Evolutionary conservation across 139 green algal species (phyloP).

Genomic region (Pseudopediastrum boryanum): DNA sequence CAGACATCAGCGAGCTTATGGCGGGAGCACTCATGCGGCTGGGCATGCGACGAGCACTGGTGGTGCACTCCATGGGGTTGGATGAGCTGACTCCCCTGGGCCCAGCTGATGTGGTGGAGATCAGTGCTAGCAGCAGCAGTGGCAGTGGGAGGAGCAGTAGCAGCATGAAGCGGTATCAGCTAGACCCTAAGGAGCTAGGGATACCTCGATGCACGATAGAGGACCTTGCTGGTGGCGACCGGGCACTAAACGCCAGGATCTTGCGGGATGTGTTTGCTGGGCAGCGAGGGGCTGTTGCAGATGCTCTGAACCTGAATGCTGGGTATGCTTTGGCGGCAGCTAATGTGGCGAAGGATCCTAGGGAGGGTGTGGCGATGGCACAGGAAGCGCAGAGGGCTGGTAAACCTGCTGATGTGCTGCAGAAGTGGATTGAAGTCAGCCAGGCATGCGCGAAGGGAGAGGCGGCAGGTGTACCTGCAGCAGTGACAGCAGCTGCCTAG

Average conservation of each 20-base stretch:
- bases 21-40: constrained; percentile 78
- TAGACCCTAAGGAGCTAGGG: constrained; percentile 86
- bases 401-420: constrained; percentile 55
- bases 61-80: constrained; percentile 95
- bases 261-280: constrained; percentile 91
- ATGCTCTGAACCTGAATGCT: constrained; percentile 92
- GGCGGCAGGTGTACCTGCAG: too few relatives aligned
- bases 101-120: constrained; percentile 91
- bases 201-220: constrained; percentile 89
- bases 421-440: constrained; percentile 59
- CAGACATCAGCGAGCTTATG: constrained; percentile 83
- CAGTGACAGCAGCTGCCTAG: too few relatives aligned
- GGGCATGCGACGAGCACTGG: constrained; percentile 86
- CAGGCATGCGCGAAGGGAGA: constrained; percentile 39
- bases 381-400: constrained; percentile 78
- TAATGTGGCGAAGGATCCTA: constrained; percentile 62
- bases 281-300: constrained; percentile 76
- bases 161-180: constrained; percentile 50
- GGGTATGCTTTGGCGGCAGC: constrained; percentile 89
- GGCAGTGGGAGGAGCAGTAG: constrained; percentile 16
- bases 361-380: constrained; percentile 90
- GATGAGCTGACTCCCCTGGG: constrained; percentile 98
- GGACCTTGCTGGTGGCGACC: constrained; percentile 92
- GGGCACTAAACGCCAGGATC: constrained; percentile 87
- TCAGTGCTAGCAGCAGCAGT: constrained; percentile 47